Percentiles rank a stretch among this genome's conserved stretches.
Evolutionary conservation across 768 basidiomycete genomes (phyloP).

Genomic region (Lactarius sanguifluus): DNA sequence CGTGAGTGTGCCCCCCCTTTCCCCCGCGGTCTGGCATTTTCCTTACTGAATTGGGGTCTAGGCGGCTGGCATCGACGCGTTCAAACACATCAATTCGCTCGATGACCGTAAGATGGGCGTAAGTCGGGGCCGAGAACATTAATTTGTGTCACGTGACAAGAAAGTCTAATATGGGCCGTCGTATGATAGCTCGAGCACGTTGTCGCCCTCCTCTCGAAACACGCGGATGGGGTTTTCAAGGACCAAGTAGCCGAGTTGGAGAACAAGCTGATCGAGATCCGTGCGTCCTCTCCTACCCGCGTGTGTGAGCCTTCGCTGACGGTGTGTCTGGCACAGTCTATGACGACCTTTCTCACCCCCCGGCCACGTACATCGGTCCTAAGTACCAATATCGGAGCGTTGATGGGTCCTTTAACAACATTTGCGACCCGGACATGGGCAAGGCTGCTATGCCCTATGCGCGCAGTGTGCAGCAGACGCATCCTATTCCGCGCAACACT

Average conservation of each 20-base stretch:
- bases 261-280: constrained; percentile 46
- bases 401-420: constrained; percentile 79
- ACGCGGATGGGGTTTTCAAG: constrained; percentile 42
- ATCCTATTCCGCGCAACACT: constrained; percentile 63
- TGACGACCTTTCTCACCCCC: constrained; percentile 78
- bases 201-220: constrained; percentile 58
- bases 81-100: constrained; percentile 58
- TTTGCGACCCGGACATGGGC: constrained; percentile 66
- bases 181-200: constrained; percentile 66
- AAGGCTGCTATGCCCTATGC: constrained; percentile 78
- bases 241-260: constrained; percentile 43
- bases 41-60: constrained; percentile 32
- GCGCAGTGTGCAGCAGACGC: constrained; percentile 73
- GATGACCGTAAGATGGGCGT: constrained; percentile 81
- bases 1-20: background rate
- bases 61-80: constrained; percentile 60
- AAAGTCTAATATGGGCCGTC: background rate
- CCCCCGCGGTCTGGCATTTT: no score
- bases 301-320: background rate
- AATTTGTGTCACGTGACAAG: background rate
- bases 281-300: constrained; percentile 38
- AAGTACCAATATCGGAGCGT: constrained; percentile 67
- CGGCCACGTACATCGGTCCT: constrained; percentile 64
- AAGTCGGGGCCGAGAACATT: constrained; percentile 32
- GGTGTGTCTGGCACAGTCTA: constrained; percentile 52